Conservation (phyloP, 1,139 yeast genomes). For the Lodderomyces elongisporus region DNA sequence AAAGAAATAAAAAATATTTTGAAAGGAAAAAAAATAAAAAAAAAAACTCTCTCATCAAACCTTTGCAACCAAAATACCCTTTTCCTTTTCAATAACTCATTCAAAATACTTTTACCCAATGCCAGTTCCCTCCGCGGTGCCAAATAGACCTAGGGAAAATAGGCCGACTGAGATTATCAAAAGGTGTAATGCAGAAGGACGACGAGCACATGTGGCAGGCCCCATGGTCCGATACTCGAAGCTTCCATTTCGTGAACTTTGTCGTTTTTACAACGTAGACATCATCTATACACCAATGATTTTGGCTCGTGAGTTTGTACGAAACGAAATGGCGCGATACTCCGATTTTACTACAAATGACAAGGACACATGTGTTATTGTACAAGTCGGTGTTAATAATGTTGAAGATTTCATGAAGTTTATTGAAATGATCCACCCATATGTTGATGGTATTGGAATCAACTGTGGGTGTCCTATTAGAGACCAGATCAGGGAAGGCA, state of each 20-base stretch:
- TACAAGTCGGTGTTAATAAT: constrained; percentile 90
- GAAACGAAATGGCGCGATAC: constrained; percentile 73
- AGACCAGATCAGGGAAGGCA: constrained; percentile 93
- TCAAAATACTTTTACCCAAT: too few species aligned
- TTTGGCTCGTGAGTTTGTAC: constrained; percentile 86
- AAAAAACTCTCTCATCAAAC: too few species aligned
- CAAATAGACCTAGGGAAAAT: too few species aligned
- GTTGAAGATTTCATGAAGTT: constrained; percentile 78
- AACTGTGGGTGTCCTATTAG: constrained; percentile 98
- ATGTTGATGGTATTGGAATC: constrained; percentile 88
- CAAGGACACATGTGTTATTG: constrained; percentile 66
- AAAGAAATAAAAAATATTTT: too few species aligned
- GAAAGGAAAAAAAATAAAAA: too few species aligned
- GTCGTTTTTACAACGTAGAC: constrained; percentile 71
- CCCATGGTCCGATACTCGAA: constrained; percentile 98
- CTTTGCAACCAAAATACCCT: not conserved
- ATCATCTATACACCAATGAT: constrained; percentile 96
- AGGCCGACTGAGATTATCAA: not conserved
- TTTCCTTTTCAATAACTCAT: not conserved
- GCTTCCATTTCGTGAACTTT: constrained; percentile 79
- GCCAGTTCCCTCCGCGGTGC: too few species aligned
- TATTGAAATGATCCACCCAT: constrained; percentile 84
- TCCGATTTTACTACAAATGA: constrained; percentile 81
- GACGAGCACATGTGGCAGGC: constrained; percentile 56
- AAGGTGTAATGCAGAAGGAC: constrained; percentile 1